Evolutionary conservation across 169 alveolate genomes (phyloP).

Genomic region (Theileria sp.): DNA sequence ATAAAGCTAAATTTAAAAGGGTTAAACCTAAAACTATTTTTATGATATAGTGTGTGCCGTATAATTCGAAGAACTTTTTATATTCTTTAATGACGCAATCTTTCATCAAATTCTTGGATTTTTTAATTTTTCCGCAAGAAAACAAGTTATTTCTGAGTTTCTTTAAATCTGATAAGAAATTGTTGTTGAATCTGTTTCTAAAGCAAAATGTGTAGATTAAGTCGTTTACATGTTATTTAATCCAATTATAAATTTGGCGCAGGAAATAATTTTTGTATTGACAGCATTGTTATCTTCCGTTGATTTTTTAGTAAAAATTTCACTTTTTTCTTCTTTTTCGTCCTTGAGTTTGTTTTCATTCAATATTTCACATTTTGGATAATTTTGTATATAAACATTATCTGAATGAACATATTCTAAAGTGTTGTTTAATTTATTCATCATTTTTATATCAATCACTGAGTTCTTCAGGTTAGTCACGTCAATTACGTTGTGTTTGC

Average conservation of each 20-base stretch:
- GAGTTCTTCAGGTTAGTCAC: slow-evolving; percentile 35
- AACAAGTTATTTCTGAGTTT: not conserved
- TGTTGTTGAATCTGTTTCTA: not conserved
- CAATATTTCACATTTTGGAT: slow-evolving; percentile 23
- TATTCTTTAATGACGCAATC: slow-evolving; percentile 16
- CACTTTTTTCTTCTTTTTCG: slow-evolving; percentile 18
- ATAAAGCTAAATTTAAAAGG: not conserved
- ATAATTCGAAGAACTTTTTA: slow-evolving; percentile 24
- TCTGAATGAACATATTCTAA: slow-evolving; percentile 32
- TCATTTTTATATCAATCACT: slow-evolving; percentile 18
- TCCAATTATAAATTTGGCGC: not conserved
- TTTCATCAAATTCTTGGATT: not conserved
- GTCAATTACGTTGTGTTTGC: not conserved
- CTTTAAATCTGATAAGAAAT: not conserved
- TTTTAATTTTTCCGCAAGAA: not conserved
- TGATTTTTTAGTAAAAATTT: not conserved
- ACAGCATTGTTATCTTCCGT: not conserved
- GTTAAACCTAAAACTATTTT: slow-evolving; percentile 29
- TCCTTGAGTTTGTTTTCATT: slow-evolving; percentile 3
- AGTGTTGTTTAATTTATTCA: slow-evolving; percentile 41
- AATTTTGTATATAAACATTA: slow-evolving; percentile 23
- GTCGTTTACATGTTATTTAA: not conserved
- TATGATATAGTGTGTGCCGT: slow-evolving; percentile 48
- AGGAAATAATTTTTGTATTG: not conserved
- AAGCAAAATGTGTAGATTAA: not conserved